Base-by-base conservation (phyloP, 2,329 filamentous ascomycete species). In the Ophiocordyceps camponoti-leonardi region DNA sequence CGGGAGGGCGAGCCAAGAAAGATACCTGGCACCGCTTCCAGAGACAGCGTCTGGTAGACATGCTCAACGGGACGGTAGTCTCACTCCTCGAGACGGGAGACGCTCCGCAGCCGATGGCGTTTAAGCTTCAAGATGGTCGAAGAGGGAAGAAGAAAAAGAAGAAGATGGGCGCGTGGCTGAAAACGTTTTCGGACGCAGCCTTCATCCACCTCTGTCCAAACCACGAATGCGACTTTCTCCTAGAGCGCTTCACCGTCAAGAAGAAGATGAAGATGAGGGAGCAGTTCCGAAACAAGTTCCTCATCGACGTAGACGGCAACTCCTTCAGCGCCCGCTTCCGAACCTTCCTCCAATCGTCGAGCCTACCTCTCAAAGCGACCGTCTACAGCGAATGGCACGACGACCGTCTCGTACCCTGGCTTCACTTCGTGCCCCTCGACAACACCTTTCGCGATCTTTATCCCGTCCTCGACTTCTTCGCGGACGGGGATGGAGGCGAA, bases 341-440 rank as follows among this genome's bases (percentile, higher is more conserved):
- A 41, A 71, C 68, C 0, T 80, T 85, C 51, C 63, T 86, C 8
- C 67, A 70, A 22, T 80, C 73, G 31, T 81, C 73, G 1, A 79
- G 73, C 42, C 59, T 83, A 31, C 77, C 78, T 1, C 72, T 86
- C 56, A 86, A 86, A 61, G 72, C 77, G 12, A 85, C 81, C 3
- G 68, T 86, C 40, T 86, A 82, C 56, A 65, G 73, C 8, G 82
- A 86, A 57, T 86, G 82, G 83, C 81, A 86, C 56, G 81, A 86
- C 56, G 71, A 74, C 40, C 69, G 82, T 6, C 66, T 86, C 0
- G 62, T 76, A 13, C 74, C 80, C 0, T 87, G 82, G 82, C 65
- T 73, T 49, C 83, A 86, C 60, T 86, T 83, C 53, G 74, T 79
- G 1, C 82, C 83, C 1, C 69, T 86, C 53, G 79, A 84, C 57